A percentile compares a stretch with the other conserved stretches of the same genome.
Conservation (phyloP, 2,329 filamentous ascomycete genomes). For the Neofusicoccum parvum region DNA sequence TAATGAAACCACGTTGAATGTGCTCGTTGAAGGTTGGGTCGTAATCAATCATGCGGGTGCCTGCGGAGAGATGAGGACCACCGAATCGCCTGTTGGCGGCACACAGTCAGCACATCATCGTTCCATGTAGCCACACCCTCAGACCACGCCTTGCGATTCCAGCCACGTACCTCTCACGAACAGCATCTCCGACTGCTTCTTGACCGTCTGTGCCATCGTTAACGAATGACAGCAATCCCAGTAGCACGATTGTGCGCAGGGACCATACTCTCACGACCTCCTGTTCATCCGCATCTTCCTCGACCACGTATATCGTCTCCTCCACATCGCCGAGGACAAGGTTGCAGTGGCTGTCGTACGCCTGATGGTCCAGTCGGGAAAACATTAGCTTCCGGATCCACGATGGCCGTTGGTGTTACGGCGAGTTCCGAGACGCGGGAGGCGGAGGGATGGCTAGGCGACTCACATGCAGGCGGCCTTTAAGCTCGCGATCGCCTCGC, state of each 20-base stretch:
- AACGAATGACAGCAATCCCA: not conserved
- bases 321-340: slow-evolving; percentile 94
- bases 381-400: slow-evolving; percentile 2
- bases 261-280: slow-evolving; percentile 39
- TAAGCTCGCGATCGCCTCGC: slow-evolving; percentile 90
- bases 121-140: slow-evolving; percentile 3
- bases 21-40: not conserved
- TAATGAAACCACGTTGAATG: not conserved
- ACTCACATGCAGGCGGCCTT: slow-evolving; percentile 86
- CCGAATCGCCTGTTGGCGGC: slow-evolving; percentile 48
- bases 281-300: slow-evolving; percentile 81
- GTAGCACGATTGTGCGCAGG: not conserved
- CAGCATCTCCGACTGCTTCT: slow-evolving; percentile 97
- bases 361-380: slow-evolving; percentile 56
- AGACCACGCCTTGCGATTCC: slow-evolving; percentile 20
- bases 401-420: not conserved
- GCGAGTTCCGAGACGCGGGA: not conserved
- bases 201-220: slow-evolving; percentile 68
- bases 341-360: slow-evolving; percentile 98
- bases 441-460: not conserved
- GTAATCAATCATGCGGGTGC: slow-evolving; percentile 23
- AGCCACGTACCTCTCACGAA: slow-evolving; percentile 81
- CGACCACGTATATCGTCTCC: slow-evolving; percentile 92
- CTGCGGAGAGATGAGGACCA: slow-evolving; percentile 51
- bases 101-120: slow-evolving; percentile 19